Base-by-base conservation (phyloP, 345 rosid genomes). In the Populus tremula region DNA sequence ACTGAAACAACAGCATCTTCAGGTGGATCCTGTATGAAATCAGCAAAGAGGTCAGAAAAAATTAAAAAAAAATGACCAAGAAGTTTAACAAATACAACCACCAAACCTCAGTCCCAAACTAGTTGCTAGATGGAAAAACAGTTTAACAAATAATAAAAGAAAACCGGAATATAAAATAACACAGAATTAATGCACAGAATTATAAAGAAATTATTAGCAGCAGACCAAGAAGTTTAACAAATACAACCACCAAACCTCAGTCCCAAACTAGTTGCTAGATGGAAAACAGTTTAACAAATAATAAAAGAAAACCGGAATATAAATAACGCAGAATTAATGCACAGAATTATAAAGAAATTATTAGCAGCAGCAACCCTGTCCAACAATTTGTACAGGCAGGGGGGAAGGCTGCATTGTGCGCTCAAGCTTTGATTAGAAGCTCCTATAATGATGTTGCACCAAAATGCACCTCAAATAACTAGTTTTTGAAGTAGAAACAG, bases 1-100 rank as follows among this genome's bases (percentile, higher is more conserved):
- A 83, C 79, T 25, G 98, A 86, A 79, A 90, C 94, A 84, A 92
- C 94, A 78, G 98, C 99, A 86, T 90, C 99, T 85, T 96, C 99
- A 47, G 99, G 99, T 38, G 96, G 86, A 88, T 93, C 99, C 99
- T 96, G 76, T 25, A 84, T 67, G 77, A 68, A 74, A 41, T 33
- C 54, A 72, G 71, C 54, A 64, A n/a, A 12, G 53, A 7, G 35
- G 25, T 73, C 72, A 75, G 70, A 67, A 27, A 65, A 23, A 20
- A 33, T 27, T 27, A 49, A 65, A n/a, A 10, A 56, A 59, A 59
- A 56, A 17, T 77, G 74, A 70, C 7, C 45, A 43, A 33, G 64
- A 9, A 62, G 3, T 17, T 69, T 27, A 17, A 54, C 21, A 8
- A 16, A 38, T 35, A 23, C 41, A 20, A 13, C 13, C 16, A 67